These are phyloP conservation scores for Chenopodium album DNA, from an alignment of 148 eudicot genomes.

Conservation along the genomic window DNA sequence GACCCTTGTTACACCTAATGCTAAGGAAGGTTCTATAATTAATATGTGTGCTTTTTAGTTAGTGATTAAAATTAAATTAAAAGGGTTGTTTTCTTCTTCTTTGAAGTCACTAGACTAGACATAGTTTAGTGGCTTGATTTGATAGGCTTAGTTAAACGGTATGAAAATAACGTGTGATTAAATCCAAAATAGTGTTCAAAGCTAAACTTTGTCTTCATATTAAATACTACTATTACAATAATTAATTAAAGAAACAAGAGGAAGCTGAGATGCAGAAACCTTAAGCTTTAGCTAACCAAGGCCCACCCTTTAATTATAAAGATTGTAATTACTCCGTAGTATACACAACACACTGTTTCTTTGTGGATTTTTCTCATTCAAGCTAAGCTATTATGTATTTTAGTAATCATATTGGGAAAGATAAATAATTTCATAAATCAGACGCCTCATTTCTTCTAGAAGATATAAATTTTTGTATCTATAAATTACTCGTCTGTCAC, in stretches of 20 bases:
- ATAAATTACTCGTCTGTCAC: too few species aligned
- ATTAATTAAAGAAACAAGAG: not conserved
- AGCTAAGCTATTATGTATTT: too few species aligned
- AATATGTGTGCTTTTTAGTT: not conserved
- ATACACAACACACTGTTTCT: not conserved
- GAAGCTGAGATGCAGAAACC: conserved; percentile 3
- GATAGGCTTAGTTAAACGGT: not conserved
- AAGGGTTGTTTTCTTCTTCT: not conserved
- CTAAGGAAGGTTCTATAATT: not conserved
- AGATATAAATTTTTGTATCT: too few species aligned
- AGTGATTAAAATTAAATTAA: not conserved
- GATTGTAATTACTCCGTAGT: not conserved
- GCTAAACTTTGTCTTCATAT: conserved; percentile 2
- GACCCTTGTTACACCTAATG: not conserved
- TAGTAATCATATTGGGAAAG: too few species aligned
- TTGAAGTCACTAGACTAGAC: not conserved
- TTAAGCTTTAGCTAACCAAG: not conserved
- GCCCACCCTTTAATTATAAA: not conserved
- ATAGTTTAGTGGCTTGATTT: not conserved
- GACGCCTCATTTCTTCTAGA: too few species aligned
- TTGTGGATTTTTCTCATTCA: not conserved
- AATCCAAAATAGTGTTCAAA: conserved; percentile 23
- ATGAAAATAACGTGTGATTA: not conserved
- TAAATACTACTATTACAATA: not conserved
- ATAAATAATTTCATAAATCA: too few species aligned